These are phyloP conservation scores for Mycena sp. DNA, from an alignment of 1,284 basidiomycete species.

Conservation along the genomic window DNA sequence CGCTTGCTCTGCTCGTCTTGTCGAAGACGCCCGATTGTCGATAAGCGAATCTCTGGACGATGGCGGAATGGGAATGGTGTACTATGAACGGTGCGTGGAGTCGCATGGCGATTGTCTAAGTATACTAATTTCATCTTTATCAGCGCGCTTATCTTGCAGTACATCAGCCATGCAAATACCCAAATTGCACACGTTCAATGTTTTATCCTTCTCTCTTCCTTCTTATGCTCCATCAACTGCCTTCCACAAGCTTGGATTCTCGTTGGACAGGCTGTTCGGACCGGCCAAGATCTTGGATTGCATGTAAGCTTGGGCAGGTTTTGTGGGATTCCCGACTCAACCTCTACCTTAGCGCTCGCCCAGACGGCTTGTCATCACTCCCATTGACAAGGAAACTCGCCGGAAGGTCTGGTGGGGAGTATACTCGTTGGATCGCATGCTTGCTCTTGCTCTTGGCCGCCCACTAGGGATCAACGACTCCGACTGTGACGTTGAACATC, in stretches of 20 bases:
- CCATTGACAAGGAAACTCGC: conserved; percentile 87
- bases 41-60: conserved; percentile 70
- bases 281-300: conserved; percentile 88
- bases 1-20: conserved; percentile 80
- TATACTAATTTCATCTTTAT: conserved; percentile 30
- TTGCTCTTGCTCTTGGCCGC: conserved; percentile 86
- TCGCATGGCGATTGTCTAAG: conserved; percentile 28
- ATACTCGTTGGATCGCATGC: conserved; percentile 89
- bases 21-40: conserved; percentile 75
- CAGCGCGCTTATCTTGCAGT: conserved; percentile 85
- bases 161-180: conserved; percentile 85
- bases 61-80: conserved; percentile 86
- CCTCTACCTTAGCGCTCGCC: conserved; percentile 73
- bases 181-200: conserved; percentile 89
- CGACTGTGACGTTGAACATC: conserved; percentile 85
- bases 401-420: conserved; percentile 93
- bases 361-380: conserved; percentile 70
- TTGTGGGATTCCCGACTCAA: conserved; percentile 19
- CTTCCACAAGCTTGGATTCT: conserved; percentile 92
- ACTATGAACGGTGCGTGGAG: conserved; percentile 77
- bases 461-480: conserved; percentile 82
- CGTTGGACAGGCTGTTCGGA: conserved; percentile 86
- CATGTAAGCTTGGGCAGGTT: conserved; percentile 69
- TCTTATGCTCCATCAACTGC: conserved; percentile 90
- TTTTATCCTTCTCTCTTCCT: conserved; percentile 87